Conservation (phyloP, 108 stramenopile genomes). For the Cyclotella kingstonii region DNA sequence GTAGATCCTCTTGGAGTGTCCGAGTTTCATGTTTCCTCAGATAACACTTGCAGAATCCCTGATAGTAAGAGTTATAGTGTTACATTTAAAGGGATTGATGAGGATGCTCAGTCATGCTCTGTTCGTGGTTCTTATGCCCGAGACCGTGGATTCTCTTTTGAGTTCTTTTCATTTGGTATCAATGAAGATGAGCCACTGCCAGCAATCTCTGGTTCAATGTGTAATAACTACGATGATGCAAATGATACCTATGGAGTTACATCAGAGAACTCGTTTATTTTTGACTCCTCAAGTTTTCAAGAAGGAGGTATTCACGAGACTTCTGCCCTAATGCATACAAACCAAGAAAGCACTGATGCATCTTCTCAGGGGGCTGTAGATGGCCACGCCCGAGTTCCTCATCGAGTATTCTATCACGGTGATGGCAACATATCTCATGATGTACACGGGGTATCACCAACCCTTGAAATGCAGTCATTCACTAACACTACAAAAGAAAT, state of each 20-base stretch:
- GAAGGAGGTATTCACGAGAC: constrained; percentile 90
- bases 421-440: neutral
- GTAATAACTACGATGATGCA: neutral
- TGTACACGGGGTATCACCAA: too few species aligned
- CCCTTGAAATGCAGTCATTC: too few species aligned
- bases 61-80: constrained; percentile 20
- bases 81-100: constrained; percentile 13
- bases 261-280: constrained; percentile 91
- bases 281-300: constrained; percentile 83
- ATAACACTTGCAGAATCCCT: neutral
- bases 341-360: neutral
- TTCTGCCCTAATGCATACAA: constrained; percentile 53
- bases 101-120: constrained; percentile 16
- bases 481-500: too few species aligned
- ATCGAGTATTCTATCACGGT: too few species aligned
- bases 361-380: neutral
- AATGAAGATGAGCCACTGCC: constrained; percentile 67
- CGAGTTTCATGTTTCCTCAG: neutral
- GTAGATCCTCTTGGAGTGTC: constrained; percentile 23
- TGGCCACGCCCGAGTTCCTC: neutral
- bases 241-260: neutral
- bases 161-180: constrained; percentile 83
- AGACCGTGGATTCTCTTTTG: constrained; percentile 83
- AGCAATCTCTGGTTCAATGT: constrained; percentile 4
- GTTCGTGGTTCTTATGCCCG: constrained; percentile 24